Evolutionary conservation across 805 yeast genomes (phyloP), one percentile per base, ranked within the genome.

Genomic region (Yarrowia sp.): DNA sequence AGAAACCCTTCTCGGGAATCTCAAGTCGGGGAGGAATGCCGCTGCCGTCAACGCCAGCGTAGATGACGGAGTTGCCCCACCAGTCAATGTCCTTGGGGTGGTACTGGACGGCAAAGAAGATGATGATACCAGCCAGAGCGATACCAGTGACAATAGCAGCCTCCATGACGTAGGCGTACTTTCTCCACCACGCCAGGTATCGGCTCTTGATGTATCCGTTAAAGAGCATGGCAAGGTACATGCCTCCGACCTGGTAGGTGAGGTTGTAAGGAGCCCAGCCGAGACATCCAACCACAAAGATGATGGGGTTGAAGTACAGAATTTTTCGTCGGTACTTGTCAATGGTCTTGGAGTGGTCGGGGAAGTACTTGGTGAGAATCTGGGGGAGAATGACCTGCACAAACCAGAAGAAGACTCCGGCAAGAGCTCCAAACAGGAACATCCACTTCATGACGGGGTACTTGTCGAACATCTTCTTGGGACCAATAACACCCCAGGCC

Each of bases 401-500:
- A 14, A 47, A 36, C 66, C 66, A 61, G 55, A 61, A 61, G 20
- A 47, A 36, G 15, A 74, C 56, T 5, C 74, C 72, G 42, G 68
- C 68, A 76, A 80, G 43, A 4, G 67, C 68, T 14, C 74, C 74
- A 33, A 72, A 61, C 24, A 72, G 53, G 66, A 72, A 72, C 64
- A 69, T 68, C 61, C 66, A 72, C 61, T 70, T 70, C 55, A 72
- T 47, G 33, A 61, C 70, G 19, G 73, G 74, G 66, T 72, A 72
- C 36, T 69, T 66, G 19, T 78, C 74, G 70, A 83, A 83, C n/a
- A 82, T 82, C 69, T 81, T 79, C 20, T 79, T 77, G 6, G 86
- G 86, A 0, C 85, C 85, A 72, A 82, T 77, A 19, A 80, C 80
- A 69, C 85, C 85, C 78, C 78, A 76, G 33, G 72, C 69, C n/a